A percentile compares a stretch with the other conserved stretches of the same genome.
Conservation (phyloP, 208 protist species). For the Endotrypanum monterogeii region DNA sequence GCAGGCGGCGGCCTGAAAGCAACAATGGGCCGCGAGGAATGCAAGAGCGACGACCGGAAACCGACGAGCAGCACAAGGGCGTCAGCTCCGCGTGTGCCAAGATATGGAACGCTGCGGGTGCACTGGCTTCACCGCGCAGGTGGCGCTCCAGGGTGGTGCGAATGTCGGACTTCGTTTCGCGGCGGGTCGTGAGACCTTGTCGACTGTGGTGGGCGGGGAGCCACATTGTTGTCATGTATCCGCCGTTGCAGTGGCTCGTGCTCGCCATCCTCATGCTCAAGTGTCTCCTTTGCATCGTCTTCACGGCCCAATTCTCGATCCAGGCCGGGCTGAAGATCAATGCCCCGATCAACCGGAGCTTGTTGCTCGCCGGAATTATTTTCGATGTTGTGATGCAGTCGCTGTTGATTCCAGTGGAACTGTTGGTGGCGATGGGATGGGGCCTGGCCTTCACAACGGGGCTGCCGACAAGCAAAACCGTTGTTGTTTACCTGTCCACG, state of each 20-base stretch:
- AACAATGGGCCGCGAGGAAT: not conserved
- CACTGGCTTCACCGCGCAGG: not conserved
- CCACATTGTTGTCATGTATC: conserved; percentile 54
- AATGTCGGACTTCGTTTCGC: not conserved
- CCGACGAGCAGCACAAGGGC: not conserved
- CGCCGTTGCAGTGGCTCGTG: conserved; percentile 59
- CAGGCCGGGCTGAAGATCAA: conserved; percentile 4
- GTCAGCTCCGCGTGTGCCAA: not conserved
- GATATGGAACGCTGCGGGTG: not conserved
- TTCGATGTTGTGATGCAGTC: conserved; percentile 27
- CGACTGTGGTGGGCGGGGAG: conserved; percentile 25
- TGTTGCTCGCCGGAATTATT: conserved; percentile 30
- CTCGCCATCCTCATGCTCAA: conserved; percentile 35
- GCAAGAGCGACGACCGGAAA: not conserved
- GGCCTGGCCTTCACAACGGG: conserved; percentile 48
- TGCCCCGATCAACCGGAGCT: not conserved
- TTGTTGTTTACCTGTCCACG: conserved; percentile 37
- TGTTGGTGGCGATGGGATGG: conserved; percentile 65
- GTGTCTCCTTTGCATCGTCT: conserved; percentile 40
- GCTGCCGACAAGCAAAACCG: conserved; percentile 34
- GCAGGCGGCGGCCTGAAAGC: not conserved
- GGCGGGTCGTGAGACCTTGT: not conserved
- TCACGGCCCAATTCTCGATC: conserved; percentile 29
- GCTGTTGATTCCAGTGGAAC: conserved; percentile 42
- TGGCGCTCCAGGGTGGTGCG: not conserved